These are phyloP conservation scores for Cyclospora cayetanensis DNA, from an alignment of 169 alveolate genomes.

Conservation along the genomic window DNA sequence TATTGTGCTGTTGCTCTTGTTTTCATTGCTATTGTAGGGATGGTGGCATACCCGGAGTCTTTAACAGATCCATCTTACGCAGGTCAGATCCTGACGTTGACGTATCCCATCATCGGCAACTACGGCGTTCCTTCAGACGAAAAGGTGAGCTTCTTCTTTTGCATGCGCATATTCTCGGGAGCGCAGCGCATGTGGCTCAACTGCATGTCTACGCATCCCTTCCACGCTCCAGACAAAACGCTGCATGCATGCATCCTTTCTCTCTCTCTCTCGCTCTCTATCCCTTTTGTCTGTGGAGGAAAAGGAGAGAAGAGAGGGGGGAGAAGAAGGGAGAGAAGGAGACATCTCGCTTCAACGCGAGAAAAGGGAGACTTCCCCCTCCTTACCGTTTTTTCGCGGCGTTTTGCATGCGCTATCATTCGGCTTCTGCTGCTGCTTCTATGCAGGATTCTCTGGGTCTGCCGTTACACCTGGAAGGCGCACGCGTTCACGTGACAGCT, in stretches of 20 bases:
- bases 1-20: constrained; percentile 74
- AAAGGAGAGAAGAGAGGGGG: too few relatives aligned
- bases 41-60: constrained; percentile 91
- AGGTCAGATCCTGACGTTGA: constrained; percentile 87
- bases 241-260: too few relatives aligned
- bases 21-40: constrained; percentile 84
- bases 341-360: too few relatives aligned
- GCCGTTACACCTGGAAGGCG: constrained; percentile 82
- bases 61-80: constrained; percentile 89
- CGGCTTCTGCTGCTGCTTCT: background rate
- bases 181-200: too few relatives aligned
- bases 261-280: too few relatives aligned
- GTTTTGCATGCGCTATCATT: background rate
- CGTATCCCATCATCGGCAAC: constrained; percentile 90
- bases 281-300: too few relatives aligned
- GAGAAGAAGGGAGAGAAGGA: too few relatives aligned
- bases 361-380: too few relatives aligned
- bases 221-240: too few relatives aligned
- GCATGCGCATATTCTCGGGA: too few relatives aligned
- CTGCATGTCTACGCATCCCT: too few relatives aligned
- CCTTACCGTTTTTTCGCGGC: background rate
- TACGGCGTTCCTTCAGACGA: constrained; percentile 87
- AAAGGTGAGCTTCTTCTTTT: constrained; percentile 74
- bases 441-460: constrained; percentile 81
- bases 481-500: constrained; percentile 79